Evolutionary conservation across 495 filamentous ascomycete species (phyloP), one percentile per base, ranked within the genome.

Genomic region (Xylaria venustula): DNA sequence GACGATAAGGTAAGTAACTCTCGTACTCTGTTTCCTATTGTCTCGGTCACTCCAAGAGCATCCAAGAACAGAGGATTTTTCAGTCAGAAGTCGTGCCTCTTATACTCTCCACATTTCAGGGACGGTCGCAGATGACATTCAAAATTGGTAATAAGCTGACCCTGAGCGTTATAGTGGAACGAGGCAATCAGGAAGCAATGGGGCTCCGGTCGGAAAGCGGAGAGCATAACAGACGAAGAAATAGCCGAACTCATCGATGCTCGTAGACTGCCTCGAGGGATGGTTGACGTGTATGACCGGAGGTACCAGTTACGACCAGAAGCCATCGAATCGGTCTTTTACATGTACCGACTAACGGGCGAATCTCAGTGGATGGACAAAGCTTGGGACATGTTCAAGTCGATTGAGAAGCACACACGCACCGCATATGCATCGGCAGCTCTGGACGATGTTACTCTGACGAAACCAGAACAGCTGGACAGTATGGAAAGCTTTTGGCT

Each of bases 281-380:
- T 91, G 53, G 80, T 79, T 11, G 75, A 78, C 9, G 76, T 89
- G 15, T 69, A 74, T 34, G 87, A 91, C 62, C 48, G 77, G 4
- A 73, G 80, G n/a, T 92, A 92, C 65, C 83, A 88, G 23, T 82
- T 93, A 2, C 77, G 87, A 61, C 85, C 85, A 20, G 85, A 88
- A 69, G 84, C 85, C 7, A 87, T 88, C 51, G 85, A 88, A 61
- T 81, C 78, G 15, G 81, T 88, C 20, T 88, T 87, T 65, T 75
- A 84, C 53, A 78, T 83, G 77, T 86, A 83, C 64, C 81, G 85
- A 48, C 68, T 87, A 58, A 86, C 85, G 8, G 85, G 82, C 20
- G 74, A 86, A 58, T 46, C 67, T 20, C 69, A 70, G 9, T 84
- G 79, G 63, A 79, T 77, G 60, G 79, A 86, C n/a, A 79, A 84